A percentile compares a stretch with the other conserved stretches of the same genome.
Evolutionary conservation across 2,329 filamentous ascomycete genomes (phyloP).

Genomic region (Exophiala sideris): DNA sequence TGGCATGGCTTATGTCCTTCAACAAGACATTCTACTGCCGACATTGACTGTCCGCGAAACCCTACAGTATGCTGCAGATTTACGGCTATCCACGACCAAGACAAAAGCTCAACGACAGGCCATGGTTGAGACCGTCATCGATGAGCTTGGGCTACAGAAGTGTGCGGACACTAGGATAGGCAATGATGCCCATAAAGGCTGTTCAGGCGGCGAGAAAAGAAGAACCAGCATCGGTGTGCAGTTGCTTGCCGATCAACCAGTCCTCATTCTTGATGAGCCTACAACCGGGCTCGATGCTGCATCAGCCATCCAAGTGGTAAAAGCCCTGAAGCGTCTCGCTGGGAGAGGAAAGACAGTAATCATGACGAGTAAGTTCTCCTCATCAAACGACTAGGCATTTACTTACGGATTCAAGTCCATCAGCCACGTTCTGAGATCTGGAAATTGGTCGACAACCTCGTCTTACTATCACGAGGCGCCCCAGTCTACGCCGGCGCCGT

Average conservation of each 20-base stretch:
- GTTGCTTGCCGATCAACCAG: conserved; percentile 72
- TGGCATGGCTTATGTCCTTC: conserved; percentile 58
- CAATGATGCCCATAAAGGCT: conserved; percentile 67
- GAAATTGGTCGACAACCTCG: conserved; percentile 69
- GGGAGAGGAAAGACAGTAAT: conserved; percentile 65
- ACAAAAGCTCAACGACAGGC: conserved; percentile 56
- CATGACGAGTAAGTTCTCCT: conserved; percentile 36
- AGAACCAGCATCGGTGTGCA: conserved; percentile 75
- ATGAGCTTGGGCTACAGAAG: conserved; percentile 72
- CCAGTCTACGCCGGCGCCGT: conserved; percentile 65
- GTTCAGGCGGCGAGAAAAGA: conserved; percentile 75
- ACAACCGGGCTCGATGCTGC: conserved; percentile 72
- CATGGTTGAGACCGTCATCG: conserved; percentile 72
- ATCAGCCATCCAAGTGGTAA: conserved; percentile 69
- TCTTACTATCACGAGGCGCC: conserved; percentile 65
- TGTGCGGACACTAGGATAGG: conserved; percentile 73
- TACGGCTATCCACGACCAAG: conserved; percentile 64
- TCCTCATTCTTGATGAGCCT: conserved; percentile 75
- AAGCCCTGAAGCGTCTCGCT: conserved; percentile 66
- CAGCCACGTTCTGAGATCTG: conserved; percentile 77
- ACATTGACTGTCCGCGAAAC: conserved; percentile 75
- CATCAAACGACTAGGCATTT: conserved; percentile 57
- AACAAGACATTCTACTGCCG: conserved; percentile 70
- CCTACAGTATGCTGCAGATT: conserved; percentile 66
- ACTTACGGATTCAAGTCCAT: conserved; percentile 65